Conservation (phyloP, 2,329 filamentous ascomycete genomes). For the Cryphonectria japonica region DNA sequence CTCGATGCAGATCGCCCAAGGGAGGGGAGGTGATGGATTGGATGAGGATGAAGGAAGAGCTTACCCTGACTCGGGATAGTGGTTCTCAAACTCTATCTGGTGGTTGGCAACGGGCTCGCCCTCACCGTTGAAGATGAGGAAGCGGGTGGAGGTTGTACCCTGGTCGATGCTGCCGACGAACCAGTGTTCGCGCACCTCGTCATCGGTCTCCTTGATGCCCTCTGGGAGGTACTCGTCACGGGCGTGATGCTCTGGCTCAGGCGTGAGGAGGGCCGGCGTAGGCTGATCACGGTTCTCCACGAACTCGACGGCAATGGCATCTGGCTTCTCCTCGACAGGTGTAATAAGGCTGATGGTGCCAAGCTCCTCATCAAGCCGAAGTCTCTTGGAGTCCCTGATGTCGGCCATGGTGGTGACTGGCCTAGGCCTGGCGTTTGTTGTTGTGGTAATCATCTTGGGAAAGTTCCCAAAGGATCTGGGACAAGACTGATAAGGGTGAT, state of each 20-base stretch:
- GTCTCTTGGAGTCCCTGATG: constrained; percentile 23
- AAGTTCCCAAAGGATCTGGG: constrained; percentile 8
- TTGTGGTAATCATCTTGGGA: constrained; percentile 28
- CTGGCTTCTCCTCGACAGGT: constrained; percentile 25
- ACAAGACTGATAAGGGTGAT: constrained; percentile 7
- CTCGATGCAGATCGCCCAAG: constrained; percentile 19
- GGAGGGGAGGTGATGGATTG: neutral
- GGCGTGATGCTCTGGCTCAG: constrained; percentile 2
- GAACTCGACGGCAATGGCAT: constrained; percentile 23
- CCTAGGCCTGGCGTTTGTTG: constrained; percentile 23
- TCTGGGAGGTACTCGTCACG: constrained; percentile 33
- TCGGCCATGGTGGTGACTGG: constrained; percentile 13
- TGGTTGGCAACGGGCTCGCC: constrained; percentile 81
- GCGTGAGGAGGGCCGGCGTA: constrained; percentile 27
- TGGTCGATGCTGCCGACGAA: constrained; percentile 91
- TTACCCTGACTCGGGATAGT: constrained; percentile 84
- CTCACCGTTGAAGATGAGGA: constrained; percentile 83
- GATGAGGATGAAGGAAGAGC: constrained; percentile 38
- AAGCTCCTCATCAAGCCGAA: constrained; percentile 23
- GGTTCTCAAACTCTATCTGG: constrained; percentile 84
- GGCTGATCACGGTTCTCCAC: constrained; percentile 27
- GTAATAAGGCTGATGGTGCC: constrained; percentile 28
- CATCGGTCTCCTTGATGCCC: constrained; percentile 35
- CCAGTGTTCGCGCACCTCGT: constrained; percentile 44
- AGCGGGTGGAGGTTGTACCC: constrained; percentile 86